Conservation (phyloP, 108 stramenopile species). For the Nitzschia sp. region DNA sequence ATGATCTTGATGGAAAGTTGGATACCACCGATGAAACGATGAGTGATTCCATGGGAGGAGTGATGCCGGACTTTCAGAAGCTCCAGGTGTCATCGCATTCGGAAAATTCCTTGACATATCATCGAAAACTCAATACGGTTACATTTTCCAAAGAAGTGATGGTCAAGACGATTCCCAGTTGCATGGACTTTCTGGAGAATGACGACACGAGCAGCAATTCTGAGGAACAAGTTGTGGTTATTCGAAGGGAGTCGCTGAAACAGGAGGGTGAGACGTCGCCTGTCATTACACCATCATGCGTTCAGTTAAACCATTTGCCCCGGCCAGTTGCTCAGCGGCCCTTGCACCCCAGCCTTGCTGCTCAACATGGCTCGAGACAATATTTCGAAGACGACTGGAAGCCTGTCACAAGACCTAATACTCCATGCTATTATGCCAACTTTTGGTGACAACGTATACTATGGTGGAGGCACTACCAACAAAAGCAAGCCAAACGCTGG, state of each 20-base stretch:
- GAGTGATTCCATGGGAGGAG: no score
- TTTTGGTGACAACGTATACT: background rate
- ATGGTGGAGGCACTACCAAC: background rate
- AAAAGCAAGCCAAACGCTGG: background rate
- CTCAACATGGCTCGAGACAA: background rate
- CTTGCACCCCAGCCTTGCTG: background rate
- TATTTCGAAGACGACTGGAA: no score
- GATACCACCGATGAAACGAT: no score
- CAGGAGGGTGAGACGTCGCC: background rate
- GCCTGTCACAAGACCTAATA: background rate
- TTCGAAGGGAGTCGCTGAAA: background rate
- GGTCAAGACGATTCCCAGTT: background rate
- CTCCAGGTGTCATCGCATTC: no score
- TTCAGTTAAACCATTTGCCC: background rate
- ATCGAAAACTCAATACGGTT: background rate
- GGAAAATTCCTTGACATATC: no score
- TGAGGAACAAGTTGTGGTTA: no score
- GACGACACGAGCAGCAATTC: no score
- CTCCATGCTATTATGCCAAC: background rate
- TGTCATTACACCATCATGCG: background rate
- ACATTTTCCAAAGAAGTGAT: background rate
- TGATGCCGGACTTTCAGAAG: no score
- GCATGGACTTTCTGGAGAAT: background rate
- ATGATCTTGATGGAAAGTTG: no score
- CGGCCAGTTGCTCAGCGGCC: background rate